A percentile compares a stretch with the other conserved stretches of the same genome.
Conservation (phyloP, 208 protist species). For the Borovskyia barvae region DNA sequence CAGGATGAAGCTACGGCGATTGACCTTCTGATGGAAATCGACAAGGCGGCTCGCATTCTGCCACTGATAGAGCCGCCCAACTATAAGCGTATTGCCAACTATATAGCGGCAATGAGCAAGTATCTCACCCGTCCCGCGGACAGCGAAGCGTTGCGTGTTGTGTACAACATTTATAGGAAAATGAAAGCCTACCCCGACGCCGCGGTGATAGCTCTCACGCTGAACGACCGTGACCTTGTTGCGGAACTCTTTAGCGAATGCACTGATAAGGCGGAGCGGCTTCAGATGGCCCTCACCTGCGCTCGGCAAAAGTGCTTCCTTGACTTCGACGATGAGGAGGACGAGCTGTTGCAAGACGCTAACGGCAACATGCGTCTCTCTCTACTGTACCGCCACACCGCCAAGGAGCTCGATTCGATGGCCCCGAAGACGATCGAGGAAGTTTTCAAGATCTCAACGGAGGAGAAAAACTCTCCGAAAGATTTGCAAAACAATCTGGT, state of each 20-base stretch:
- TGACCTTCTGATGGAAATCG: conserved; percentile 98
- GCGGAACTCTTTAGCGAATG: conserved; percentile 80
- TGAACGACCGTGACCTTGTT: conserved; percentile 85
- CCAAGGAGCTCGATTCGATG: conserved; percentile 94
- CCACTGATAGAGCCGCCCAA: conserved; percentile 93
- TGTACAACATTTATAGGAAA: conserved; percentile 93
- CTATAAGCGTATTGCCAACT: conserved; percentile 95
- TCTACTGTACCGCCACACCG: conserved; percentile 94
- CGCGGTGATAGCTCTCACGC: conserved; percentile 82
- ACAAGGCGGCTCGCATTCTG: conserved; percentile 89
- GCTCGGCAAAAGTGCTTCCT: conserved; percentile 87
- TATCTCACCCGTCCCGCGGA: conserved; percentile 97
- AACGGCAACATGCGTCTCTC: conserved; percentile 96
- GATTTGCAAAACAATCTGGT: conserved; percentile 96
- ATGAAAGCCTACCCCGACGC: conserved; percentile 91
- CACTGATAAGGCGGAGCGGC: conserved; percentile 42
- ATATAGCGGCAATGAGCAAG: conserved; percentile 91
- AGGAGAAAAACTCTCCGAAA: conserved; percentile 31
- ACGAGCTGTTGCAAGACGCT: conserved; percentile 87
- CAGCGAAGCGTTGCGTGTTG: conserved; percentile 83
- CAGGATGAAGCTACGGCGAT: conserved; percentile 97
- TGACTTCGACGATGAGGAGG: conserved; percentile 83
- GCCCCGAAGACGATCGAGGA: conserved; percentile 98
- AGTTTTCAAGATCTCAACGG: conserved; percentile 94
- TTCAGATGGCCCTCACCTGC: conserved; percentile 95